These are phyloP conservation scores for Skeletonema grethae DNA, from an alignment of 108 stramenopile species.

Conservation along the genomic window DNA sequence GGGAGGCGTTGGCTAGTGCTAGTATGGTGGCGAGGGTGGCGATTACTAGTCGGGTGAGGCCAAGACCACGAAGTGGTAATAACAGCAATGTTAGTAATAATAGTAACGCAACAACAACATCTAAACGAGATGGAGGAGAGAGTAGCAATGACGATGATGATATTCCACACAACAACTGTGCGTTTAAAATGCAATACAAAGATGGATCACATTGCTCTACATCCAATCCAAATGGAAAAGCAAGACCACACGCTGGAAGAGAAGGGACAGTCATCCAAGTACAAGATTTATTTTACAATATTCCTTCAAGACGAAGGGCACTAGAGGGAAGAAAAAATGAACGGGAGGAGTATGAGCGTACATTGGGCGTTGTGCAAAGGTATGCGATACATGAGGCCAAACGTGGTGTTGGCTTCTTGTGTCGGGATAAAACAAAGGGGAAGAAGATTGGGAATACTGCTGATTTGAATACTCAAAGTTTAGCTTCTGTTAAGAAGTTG, in stretches of 20 bases:
- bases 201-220: constrained; percentile 61
- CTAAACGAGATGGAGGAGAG: background rate
- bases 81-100: background rate
- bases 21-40: constrained; percentile 68
- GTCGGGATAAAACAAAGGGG: constrained; percentile 58
- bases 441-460: constrained; percentile 10
- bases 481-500: constrained; percentile 51
- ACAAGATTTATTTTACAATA: constrained; percentile 96
- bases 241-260: constrained; percentile 87
- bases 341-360: constrained; percentile 86
- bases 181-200: constrained; percentile 76
- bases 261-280: constrained; percentile 92
- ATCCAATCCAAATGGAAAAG: constrained; percentile 43
- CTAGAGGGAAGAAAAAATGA: constrained; percentile 58
- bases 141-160: constrained; percentile 12
- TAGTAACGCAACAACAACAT: background rate
- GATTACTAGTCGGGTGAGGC: constrained; percentile 47
- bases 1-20: constrained; percentile 91
- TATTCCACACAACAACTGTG: constrained; percentile 38
- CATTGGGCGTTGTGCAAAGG: constrained; percentile 82
- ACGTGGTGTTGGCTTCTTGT: constrained; percentile 85
- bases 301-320: constrained; percentile 84
- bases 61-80: constrained; percentile 2
- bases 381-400: constrained; percentile 91
- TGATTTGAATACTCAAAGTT: constrained; percentile 71